Evolutionary conservation across 164 flowering plant species (phyloP), one percentile per base, ranked within the genome.

Genomic region (Berberis vulgaris): DNA sequence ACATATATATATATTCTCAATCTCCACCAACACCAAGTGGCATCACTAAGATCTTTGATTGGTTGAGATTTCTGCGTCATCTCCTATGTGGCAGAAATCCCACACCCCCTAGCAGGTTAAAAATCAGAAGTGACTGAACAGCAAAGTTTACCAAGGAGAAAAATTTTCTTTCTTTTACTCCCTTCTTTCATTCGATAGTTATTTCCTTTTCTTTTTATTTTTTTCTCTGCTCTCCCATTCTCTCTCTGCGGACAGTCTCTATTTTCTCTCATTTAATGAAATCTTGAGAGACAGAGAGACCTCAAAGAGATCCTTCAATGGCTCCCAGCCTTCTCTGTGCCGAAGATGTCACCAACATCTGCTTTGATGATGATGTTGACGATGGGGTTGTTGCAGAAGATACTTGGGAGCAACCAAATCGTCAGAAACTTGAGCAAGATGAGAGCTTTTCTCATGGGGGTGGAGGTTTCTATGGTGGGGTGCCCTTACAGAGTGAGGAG

Each of bases 291-390:
- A 52, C 4, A 10, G 11, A 10, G 54, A 52, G 54, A 52, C 54
- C 54, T 52, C 54, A 10, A 46, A 46, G n/a, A 52, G n/a, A 52
- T 52, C 54, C 54, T 52, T 52, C 4, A 67, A 87, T 87, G 94
- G 82, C 88, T 68, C 89, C 91, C 11, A 79, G 79, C 73, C 89
- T 87, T 41, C 75, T 84, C 3, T 90, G 97, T 69, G 78, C 79
- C 7, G 97, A 90, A 67, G 94, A 87, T 26, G 26, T 26, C 55
- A 78, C 75, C 60, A 62, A 67, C 61, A 59, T 71, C 65, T 73
- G 73, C 59, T 75, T 79, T 56, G 82, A 77, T 71, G 86, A 56
- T 56, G 59, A 39, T 4, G n/a, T 7, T 9, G n/a, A 75, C 44
- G 62, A 60, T 66, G 81, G 54, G 46, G 76, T 43, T 68, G 67